Evolutionary conservation across 805 yeast species (phyloP).

Genomic region (Barnettozyma siamensis): DNA sequence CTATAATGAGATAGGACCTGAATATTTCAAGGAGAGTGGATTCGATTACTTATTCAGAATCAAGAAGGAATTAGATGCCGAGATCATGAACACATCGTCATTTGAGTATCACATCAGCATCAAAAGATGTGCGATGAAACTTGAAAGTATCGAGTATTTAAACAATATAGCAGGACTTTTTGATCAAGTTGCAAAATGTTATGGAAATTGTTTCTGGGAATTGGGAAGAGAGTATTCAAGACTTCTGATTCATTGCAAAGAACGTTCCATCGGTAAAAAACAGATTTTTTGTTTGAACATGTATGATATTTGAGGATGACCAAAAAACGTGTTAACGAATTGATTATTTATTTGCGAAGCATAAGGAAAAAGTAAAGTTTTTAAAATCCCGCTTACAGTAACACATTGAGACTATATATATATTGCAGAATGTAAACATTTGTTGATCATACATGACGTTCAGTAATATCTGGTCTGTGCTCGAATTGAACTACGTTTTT

Average conservation of each 20-base stretch:
- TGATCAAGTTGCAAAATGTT: constrained; percentile 31
- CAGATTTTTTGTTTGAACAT: constrained; percentile 38
- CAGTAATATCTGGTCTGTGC: constrained; percentile 2
- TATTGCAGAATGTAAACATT: no score
- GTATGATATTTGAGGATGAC: constrained; percentile 27
- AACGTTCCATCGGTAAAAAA: constrained; percentile 41
- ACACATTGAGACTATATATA: no score
- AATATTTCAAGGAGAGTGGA: constrained; percentile 31
- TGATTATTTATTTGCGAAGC: no score
- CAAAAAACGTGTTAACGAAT: background rate
- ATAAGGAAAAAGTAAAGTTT: no score
- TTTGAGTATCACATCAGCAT: constrained; percentile 9
- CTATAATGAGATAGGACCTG: background rate
- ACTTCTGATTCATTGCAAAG: constrained; percentile 44
- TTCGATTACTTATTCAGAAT: constrained; percentile 21
- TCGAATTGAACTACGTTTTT: constrained; percentile 32
- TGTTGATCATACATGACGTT: background rate
- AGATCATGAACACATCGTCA: background rate
- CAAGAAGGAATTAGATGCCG: constrained; percentile 28
- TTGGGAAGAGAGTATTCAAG: constrained; percentile 46
- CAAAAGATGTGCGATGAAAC: constrained; percentile 7
- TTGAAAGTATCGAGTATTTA: constrained; percentile 10
- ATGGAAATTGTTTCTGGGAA: constrained; percentile 41
- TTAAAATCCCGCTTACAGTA: no score
- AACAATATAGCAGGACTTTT: constrained; percentile 49